phyloP scores from a whole-genome alignment of 1,139 yeast species.

The Candida pseudocylindracea region DNA sequence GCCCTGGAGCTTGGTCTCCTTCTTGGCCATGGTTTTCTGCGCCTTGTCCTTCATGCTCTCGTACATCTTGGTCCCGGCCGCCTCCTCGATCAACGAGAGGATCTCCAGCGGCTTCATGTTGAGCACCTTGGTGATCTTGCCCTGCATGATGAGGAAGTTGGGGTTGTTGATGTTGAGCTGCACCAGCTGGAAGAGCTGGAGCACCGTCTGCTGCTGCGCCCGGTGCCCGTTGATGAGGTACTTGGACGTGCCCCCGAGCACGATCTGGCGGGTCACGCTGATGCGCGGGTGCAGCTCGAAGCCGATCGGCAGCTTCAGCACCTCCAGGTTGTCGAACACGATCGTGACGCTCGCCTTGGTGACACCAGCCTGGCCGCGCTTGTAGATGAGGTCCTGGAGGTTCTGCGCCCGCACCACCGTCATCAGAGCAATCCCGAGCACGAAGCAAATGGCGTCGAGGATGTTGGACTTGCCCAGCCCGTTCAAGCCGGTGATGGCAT shows the following conservation, averaged over 20 bases:
- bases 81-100: constrained; percentile 83
- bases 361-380: constrained; percentile 95
- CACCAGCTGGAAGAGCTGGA: constrained; percentile 79
- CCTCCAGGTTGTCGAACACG: constrained; percentile 74
- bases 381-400: constrained; percentile 82
- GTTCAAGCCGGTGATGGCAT: constrained; percentile 92
- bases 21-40: constrained; percentile 74
- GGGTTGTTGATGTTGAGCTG: constrained; percentile 94
- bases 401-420: constrained; percentile 84
- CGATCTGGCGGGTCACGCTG: constrained; percentile 81
- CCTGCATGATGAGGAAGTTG: constrained; percentile 95
- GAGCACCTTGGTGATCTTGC: constrained; percentile 87
- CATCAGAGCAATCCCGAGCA: constrained; percentile 91
- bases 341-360: constrained; percentile 94
- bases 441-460: constrained; percentile 92
- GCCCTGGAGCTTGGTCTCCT: constrained; percentile 65
- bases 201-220: constrained; percentile 87
- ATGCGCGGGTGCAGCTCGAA: constrained; percentile 64
- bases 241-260: constrained; percentile 81
- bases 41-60: constrained; percentile 90
- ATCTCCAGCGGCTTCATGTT: constrained; percentile 92
- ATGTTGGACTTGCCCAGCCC: constrained; percentile 96
- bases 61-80: constrained; percentile 93
- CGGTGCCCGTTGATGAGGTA: constrained; percentile 89
- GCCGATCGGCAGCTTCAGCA: constrained; percentile 64